A percentile compares a stretch with the other conserved stretches of the same genome.
Evolutionary conservation across 305 asterid species (phyloP).

Genomic region (Petunia hybrid): DNA sequence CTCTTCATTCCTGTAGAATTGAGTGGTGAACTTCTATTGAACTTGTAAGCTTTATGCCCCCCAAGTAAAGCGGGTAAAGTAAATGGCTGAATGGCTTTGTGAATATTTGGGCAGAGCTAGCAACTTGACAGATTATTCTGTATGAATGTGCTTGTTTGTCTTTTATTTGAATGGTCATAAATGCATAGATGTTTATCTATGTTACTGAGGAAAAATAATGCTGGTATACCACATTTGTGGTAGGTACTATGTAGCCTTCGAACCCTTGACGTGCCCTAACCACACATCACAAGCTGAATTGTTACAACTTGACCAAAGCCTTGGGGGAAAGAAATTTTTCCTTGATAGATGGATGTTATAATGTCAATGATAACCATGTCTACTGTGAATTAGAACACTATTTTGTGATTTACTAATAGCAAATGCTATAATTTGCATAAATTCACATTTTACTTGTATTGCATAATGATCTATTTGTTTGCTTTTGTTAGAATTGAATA

Average conservation of each 20-base stretch:
- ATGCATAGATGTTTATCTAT: background rate
- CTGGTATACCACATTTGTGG: background rate
- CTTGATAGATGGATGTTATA: slow-evolving; percentile 5
- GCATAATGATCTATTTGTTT: background rate
- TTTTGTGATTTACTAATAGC: background rate
- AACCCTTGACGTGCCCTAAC: too few species aligned
- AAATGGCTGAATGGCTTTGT: background rate
- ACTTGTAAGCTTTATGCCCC: background rate
- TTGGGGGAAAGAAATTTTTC: background rate
- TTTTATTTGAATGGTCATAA: background rate
- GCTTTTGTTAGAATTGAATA: background rate
- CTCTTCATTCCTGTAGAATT: background rate
- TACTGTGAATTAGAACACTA: background rate
- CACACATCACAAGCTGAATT: too few species aligned
- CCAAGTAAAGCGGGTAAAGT: background rate
- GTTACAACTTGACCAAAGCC: background rate
- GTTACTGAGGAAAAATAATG: background rate
- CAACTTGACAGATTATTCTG: background rate
- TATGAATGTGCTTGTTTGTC: background rate
- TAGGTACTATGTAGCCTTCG: background rate
- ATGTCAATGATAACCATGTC: background rate
- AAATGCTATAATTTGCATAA: background rate
- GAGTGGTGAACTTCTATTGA: background rate
- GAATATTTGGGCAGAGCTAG: background rate
- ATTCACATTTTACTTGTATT: background rate